A percentile compares a stretch with the other conserved stretches of the same genome.
These are phyloP conservation scores for Penicillium mononematosum DNA, from an alignment of 495 filamentous ascomycete species.

Conservation along the genomic window DNA sequence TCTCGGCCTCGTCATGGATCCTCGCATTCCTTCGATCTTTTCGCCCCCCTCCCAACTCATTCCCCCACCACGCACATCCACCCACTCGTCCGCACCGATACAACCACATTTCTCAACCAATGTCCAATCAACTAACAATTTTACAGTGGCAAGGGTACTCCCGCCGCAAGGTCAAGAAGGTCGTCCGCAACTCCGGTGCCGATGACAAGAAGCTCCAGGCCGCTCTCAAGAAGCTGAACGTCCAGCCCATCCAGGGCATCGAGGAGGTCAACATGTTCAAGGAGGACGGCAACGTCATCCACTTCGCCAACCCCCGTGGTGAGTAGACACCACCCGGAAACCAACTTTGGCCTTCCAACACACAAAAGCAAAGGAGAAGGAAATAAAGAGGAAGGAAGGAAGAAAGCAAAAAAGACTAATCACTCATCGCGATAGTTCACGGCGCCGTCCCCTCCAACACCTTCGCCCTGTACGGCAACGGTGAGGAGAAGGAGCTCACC, in stretches of 20 bases:
- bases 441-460: conserved; percentile 95
- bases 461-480: conserved; percentile 98
- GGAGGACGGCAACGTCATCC: conserved; percentile 98
- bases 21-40: conserved; percentile 7
- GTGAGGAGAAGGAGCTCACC: conserved; percentile 99
- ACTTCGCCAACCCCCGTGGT: conserved; percentile 98
- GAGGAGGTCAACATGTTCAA: conserved; percentile 99
- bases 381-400: background rate
- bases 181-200: conserved; percentile 81
- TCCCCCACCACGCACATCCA: conserved; percentile 7
- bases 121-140: conserved; percentile 15
- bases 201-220: conserved; percentile 99
- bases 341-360: background rate
- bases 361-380: background rate
- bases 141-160: conserved; percentile 92
- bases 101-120: background rate
- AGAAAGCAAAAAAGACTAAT: background rate
- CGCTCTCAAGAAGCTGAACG: conserved; percentile 90
- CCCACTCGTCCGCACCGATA: background rate
- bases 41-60: background rate
- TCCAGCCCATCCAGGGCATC: conserved; percentile 96
- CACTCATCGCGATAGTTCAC: conserved; percentile 63
- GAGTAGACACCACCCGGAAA: conserved; percentile 28
- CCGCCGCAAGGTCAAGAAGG: conserved; percentile 96
- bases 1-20: background rate